Evolutionary conservation across 176 grass and related monocot genomes (phyloP).

Genomic region (Hyparrhenia diplandra): DNA sequence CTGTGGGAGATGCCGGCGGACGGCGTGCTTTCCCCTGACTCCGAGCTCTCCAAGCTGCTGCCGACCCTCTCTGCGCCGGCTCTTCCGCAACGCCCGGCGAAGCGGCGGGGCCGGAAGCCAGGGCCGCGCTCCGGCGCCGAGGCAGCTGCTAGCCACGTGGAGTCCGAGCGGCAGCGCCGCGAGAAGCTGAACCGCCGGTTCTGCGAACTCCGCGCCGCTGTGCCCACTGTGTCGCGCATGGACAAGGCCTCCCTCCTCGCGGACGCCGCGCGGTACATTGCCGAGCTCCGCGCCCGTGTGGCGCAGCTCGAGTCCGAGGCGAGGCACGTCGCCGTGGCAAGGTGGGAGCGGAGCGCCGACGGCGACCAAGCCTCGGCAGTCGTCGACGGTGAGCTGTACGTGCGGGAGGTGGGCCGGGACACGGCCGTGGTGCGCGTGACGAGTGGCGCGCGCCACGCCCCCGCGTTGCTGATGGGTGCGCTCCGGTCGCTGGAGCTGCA

Average conservation of each 20-base stretch:
- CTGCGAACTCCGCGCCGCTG: no score
- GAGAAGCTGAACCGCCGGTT: no score
- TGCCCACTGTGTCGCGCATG: conserved; percentile 83
- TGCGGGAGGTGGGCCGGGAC: conserved; percentile 38
- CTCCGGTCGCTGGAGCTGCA: conserved; percentile 47
- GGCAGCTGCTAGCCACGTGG: no score
- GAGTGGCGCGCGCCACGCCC: conserved; percentile 20
- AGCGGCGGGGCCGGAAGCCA: no score
- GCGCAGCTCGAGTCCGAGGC: conserved; percentile 38
- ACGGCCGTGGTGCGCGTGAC: conserved; percentile 31
- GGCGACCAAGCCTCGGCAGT: background rate
- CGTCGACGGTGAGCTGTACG: background rate
- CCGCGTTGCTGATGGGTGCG: conserved; percentile 58
- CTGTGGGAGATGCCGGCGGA: no score
- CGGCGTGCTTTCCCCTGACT: no score
- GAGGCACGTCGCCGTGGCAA: background rate
- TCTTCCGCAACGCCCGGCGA: no score
- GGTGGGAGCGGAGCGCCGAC: conserved; percentile 22
- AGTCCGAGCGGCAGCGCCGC: no score
- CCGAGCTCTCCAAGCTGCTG: no score
- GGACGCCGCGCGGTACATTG: conserved; percentile 67
- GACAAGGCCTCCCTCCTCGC: conserved; percentile 82
- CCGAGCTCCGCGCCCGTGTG: conserved; percentile 48
- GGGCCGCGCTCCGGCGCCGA: no score
- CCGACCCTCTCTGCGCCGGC: no score